Evolutionary conservation across 176 grass and related monocot genomes (phyloP).

Genomic region (Saccharum spontaneum): DNA sequence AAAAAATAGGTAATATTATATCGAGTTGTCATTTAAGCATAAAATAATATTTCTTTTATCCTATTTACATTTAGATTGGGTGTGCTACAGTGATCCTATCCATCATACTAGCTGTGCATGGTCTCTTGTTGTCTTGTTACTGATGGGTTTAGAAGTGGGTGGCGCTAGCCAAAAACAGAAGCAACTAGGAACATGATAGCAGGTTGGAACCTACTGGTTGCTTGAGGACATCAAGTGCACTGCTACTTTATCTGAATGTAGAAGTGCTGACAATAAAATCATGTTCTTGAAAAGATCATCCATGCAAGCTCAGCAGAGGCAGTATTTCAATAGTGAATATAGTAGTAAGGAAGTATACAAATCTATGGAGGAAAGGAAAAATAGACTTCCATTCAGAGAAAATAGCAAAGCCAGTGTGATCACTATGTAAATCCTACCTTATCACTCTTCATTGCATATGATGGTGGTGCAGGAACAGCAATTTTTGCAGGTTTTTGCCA

Average conservation of each 20-base stretch:
- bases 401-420: not conserved
- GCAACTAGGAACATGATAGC: not conserved
- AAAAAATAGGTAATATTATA: conserved; percentile 1
- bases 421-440: conserved; percentile 53
- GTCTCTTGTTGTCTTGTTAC: not conserved
- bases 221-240: not conserved
- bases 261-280: not conserved
- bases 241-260: not conserved
- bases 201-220: not conserved
- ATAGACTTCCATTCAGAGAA: not conserved
- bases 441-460: conserved; percentile 63
- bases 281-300: not conserved
- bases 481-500: conserved; percentile 56
- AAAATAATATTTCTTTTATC: not conserved
- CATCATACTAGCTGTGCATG: not conserved
- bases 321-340: not conserved
- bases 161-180: not conserved
- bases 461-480: conserved; percentile 64
- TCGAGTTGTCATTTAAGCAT: not conserved
- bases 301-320: not conserved
- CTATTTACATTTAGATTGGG: not conserved
- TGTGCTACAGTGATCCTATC: not conserved
- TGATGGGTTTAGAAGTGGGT: not conserved
- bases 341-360: not conserved
- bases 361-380: not conserved